A percentile compares a stretch with the other conserved stretches of the same genome.
Evolutionary conservation across 345 rosid species (phyloP).

Genomic region (Pugionium dolabratum): DNA sequence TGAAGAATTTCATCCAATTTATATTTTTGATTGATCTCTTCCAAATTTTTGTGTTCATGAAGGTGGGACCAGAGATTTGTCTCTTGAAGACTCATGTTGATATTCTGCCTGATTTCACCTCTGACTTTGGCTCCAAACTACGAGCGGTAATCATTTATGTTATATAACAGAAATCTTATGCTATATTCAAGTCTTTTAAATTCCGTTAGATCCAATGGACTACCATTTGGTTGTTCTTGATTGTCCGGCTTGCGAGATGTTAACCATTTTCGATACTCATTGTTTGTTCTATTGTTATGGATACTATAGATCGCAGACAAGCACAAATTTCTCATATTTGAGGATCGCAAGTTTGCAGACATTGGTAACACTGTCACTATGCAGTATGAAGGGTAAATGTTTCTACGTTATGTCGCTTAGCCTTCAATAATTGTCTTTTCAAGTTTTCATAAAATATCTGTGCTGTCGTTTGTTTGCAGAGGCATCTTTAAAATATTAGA

Average conservation of each 20-base stretch:
- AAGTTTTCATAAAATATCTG: background rate
- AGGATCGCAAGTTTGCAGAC: conserved; percentile 98
- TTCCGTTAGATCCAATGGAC: background rate
- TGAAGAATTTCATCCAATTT: background rate
- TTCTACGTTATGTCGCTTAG: background rate
- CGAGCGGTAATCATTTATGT: conserved; percentile 54
- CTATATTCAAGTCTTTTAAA: background rate
- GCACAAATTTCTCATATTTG: conserved; percentile 84
- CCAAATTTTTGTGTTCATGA: conserved; percentile 29
- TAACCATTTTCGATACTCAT: background rate
- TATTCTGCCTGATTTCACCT: conserved; percentile 89
- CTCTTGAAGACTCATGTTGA: conserved; percentile 95
- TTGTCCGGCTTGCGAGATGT: background rate
- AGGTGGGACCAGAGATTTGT: conserved; percentile 98
- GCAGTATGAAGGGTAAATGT: conserved; percentile 89
- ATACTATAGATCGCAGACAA: conserved; percentile 75
- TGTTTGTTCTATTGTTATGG: conserved; percentile 5
- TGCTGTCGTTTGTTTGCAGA: conserved; percentile 43
- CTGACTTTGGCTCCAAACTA: conserved; percentile 85
- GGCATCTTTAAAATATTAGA: conserved; percentile 81
- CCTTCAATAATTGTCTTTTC: conserved; percentile 4
- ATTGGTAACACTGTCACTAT: conserved; percentile 98
- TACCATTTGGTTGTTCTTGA: conserved; percentile 5
- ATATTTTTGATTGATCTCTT: conserved; percentile 5
- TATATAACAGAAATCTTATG: background rate